Conservation (phyloP, 805 yeast species). For the Yamadazyma takamatsuzukensis region DNA sequence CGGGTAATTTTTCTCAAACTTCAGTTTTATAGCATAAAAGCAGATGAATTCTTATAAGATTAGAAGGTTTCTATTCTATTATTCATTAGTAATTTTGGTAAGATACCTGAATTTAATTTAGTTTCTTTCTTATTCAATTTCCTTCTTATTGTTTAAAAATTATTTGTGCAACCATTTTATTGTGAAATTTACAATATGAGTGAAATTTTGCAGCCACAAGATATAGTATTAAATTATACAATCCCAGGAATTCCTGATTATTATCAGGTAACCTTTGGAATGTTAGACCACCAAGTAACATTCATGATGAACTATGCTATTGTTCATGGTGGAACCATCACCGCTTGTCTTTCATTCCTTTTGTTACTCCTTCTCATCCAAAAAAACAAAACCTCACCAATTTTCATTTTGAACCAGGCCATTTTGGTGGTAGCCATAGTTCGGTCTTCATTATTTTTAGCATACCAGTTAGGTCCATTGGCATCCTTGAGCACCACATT, state of each 20-base stretch:
- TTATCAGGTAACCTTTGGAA: slow-evolving; percentile 10
- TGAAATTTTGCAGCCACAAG: too few relatives aligned
- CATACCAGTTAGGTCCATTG: slow-evolving; percentile 41
- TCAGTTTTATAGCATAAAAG: neutral
- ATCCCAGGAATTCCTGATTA: slow-evolving; percentile 9
- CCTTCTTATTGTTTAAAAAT: too few relatives aligned
- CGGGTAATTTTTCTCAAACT: slow-evolving; percentile 7
- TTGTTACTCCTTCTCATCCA: slow-evolving; percentile 12
- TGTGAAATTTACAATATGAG: too few relatives aligned
- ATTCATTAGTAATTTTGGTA: too few relatives aligned
- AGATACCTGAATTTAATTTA: too few relatives aligned
- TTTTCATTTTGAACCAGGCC: slow-evolving; percentile 68
- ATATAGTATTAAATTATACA: slow-evolving; percentile 12
- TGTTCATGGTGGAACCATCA: slow-evolving; percentile 16
- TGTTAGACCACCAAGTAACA: slow-evolving; percentile 10
- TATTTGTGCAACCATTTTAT: too few relatives aligned
- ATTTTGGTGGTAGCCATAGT: slow-evolving; percentile 55
- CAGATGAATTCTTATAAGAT: too few relatives aligned
- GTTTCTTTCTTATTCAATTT: too few relatives aligned
- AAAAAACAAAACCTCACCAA: slow-evolving; percentile 56
- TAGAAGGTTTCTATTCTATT: too few relatives aligned
- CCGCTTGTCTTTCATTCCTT: slow-evolving; percentile 15
- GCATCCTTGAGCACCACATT: slow-evolving; percentile 44
- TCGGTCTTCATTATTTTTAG: slow-evolving; percentile 58
- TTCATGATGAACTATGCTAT: slow-evolving; percentile 9